These are phyloP conservation scores for Penicillium maclennaniae DNA, from an alignment of 495 filamentous ascomycete genomes.

Conservation along the genomic window DNA sequence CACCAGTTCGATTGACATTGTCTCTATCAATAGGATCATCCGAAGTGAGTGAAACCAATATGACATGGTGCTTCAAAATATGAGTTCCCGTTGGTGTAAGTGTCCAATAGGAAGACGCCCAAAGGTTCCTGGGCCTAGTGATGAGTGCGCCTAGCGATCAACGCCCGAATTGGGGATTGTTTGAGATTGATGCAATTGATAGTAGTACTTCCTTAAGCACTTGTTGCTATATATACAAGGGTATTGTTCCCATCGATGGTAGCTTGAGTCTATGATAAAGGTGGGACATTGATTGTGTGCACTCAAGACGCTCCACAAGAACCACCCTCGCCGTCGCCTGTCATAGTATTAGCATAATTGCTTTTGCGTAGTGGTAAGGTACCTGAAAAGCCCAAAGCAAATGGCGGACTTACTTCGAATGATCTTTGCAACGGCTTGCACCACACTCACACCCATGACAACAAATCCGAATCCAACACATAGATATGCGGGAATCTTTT, in stretches of 20 bases:
- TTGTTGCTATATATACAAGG: background rate
- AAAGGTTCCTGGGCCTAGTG: background rate
- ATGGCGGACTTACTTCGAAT: conserved; percentile 37
- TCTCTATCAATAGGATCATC: too few relatives aligned
- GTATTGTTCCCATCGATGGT: background rate
- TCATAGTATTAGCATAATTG: background rate
- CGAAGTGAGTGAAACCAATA: too few relatives aligned
- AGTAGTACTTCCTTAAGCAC: background rate
- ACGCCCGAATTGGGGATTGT: background rate
- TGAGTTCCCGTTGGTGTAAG: too few relatives aligned
- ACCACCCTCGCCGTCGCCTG: conserved; percentile 15
- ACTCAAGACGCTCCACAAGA: conserved; percentile 12
- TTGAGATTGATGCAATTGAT: background rate
- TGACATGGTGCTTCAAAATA: too few relatives aligned
- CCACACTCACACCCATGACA: conserved; percentile 82
- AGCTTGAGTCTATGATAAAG: background rate
- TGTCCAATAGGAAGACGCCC: too few relatives aligned
- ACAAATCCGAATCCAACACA: conserved; percentile 71
- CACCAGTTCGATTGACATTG: too few relatives aligned
- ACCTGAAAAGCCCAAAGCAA: background rate
- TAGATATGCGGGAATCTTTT: conserved; percentile 65
- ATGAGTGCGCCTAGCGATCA: too few relatives aligned
- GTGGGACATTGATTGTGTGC: background rate
- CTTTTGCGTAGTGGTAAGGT: background rate
- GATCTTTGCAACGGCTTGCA: conserved; percentile 70